Percentiles rank a stretch among this genome's conserved stretches.
Evolutionary conservation across 2,329 filamentous ascomycete species (phyloP).

Genomic region (Trichoderma endophyticum): DNA sequence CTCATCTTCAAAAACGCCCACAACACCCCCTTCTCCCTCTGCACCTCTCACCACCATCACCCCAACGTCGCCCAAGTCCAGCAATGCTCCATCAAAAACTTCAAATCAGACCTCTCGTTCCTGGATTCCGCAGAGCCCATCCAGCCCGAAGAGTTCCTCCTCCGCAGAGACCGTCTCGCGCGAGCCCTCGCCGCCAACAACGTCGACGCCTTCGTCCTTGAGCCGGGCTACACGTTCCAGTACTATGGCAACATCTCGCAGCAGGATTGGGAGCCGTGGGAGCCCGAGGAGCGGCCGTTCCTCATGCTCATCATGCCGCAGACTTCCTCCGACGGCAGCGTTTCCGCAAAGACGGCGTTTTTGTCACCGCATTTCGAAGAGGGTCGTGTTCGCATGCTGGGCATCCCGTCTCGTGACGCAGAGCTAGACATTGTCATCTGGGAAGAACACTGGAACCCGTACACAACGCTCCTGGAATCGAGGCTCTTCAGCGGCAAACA

Average conservation of each 20-base stretch:
- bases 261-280: conserved; percentile 61
- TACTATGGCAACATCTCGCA: conserved; percentile 61
- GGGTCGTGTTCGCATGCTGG: conserved; percentile 55
- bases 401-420: conserved; percentile 49
- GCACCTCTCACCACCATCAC: neutral
- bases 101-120: conserved; percentile 49
- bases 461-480: conserved; percentile 49
- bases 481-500: conserved; percentile 34
- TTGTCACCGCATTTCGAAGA: conserved; percentile 60
- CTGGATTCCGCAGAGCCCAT: conserved; percentile 48
- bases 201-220: conserved; percentile 58
- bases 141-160: conserved; percentile 48
- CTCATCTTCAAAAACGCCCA: neutral
- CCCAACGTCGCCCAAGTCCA: conserved; percentile 23
- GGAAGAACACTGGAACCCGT: conserved; percentile 65
- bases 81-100: conserved; percentile 51
- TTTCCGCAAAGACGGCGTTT: conserved; percentile 55
- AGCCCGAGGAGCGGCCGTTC: conserved; percentile 62
- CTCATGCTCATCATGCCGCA: conserved; percentile 57
- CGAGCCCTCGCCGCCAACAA: conserved; percentile 48
- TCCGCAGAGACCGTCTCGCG: conserved; percentile 55
- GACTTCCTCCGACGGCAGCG: conserved; percentile 34
- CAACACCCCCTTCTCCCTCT: neutral
- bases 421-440: conserved; percentile 55
- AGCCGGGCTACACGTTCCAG: conserved; percentile 63